Evolutionary conservation across 129 eudicot species (phyloP), one percentile per base, ranked within the genome.

Genomic region (Flaveria robusta): DNA sequence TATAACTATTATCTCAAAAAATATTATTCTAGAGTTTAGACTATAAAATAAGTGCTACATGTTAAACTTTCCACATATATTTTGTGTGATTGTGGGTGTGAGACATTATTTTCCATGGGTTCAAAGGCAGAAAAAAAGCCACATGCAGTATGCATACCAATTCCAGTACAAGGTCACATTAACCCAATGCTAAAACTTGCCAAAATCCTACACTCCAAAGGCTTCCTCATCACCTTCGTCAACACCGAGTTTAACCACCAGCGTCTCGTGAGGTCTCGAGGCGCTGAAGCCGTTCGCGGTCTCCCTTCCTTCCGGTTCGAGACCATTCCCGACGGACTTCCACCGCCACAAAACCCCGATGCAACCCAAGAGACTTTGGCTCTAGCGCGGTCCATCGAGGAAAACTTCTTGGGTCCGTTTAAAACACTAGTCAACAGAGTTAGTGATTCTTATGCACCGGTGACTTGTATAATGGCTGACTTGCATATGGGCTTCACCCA

Each of bases 241-340:
- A 68, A 68, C 58, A 77, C 76, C 2, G 81, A 77, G 9, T 68
- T 68, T 69, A 78, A 78, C 64, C 79, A 81, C 22, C 58, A 74
- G 7, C 84, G 80, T 9, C 68, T 81, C 51, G 14, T 81, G 7
- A 20, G 66, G 55, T 56, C 80, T n/a, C 74, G 9, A 16, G 84
- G 80, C 43, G 0, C 85, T 19, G 16, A 68, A 16, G 76, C 83
- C 65, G 62, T 80, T 1, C 75, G 54, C 18, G 86, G 87, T 24
- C 68, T 89, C 39, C 89, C 89, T n/a, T 86, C 83, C 19, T 89
- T 89, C 69, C 60, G 75, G 13, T 89, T 85, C 41, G 86, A 77
- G 29, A 37, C 88, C 63, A 89, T 89, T 72, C 91, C 89, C 1
- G 96, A 85, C 56, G 90, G 91, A 6, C 85, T 86, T n/a, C 86